Evolutionary conservation across 1,139 yeast genomes (phyloP).

Genomic region (Kodamaea ohmeri): DNA sequence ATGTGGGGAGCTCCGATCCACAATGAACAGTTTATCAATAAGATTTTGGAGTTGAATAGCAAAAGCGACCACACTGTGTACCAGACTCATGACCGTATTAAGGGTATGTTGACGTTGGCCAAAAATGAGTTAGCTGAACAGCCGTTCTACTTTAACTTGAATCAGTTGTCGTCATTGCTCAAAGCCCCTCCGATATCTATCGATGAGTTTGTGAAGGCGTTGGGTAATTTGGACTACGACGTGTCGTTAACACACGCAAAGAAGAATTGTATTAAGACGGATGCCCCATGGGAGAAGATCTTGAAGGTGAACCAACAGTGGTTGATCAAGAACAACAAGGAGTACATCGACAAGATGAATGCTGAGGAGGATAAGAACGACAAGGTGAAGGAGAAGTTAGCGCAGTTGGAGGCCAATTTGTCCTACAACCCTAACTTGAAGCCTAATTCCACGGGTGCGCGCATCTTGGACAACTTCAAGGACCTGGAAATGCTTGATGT

Average conservation of each 20-base stretch:
- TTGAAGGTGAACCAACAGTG: constrained; percentile 73
- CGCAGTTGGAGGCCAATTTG: constrained; percentile 27
- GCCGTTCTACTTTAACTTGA: constrained; percentile 83
- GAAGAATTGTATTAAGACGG: constrained; percentile 81
- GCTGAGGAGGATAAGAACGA: constrained; percentile 30
- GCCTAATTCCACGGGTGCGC: constrained; percentile 56
- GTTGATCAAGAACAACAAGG: constrained; percentile 47
- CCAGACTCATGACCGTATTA: constrained; percentile 78
- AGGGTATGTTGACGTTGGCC: constrained; percentile 91
- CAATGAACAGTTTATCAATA: constrained; percentile 60
- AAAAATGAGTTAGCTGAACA: constrained; percentile 56
- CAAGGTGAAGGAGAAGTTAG: constrained; percentile 23
- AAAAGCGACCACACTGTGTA: constrained; percentile 52
- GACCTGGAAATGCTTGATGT: constrained; percentile 35
- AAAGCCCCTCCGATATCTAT: constrained; percentile 85
- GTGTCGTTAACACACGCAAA: constrained; percentile 88
- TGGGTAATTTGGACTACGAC: constrained; percentile 80
- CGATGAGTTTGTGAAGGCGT: constrained; percentile 66
- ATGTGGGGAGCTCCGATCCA: constrained; percentile 91
- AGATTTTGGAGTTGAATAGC: constrained; percentile 55
- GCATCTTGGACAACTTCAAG: constrained; percentile 45
- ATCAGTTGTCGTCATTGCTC: constrained; percentile 69
- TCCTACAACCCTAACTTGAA: constrained; percentile 35
- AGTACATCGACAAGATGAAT: constrained; percentile 18
- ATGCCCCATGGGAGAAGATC: constrained; percentile 80